Evolutionary conservation across 164 flowering plant species (phyloP).

Genomic region (Magnolia kwangsiensis): DNA sequence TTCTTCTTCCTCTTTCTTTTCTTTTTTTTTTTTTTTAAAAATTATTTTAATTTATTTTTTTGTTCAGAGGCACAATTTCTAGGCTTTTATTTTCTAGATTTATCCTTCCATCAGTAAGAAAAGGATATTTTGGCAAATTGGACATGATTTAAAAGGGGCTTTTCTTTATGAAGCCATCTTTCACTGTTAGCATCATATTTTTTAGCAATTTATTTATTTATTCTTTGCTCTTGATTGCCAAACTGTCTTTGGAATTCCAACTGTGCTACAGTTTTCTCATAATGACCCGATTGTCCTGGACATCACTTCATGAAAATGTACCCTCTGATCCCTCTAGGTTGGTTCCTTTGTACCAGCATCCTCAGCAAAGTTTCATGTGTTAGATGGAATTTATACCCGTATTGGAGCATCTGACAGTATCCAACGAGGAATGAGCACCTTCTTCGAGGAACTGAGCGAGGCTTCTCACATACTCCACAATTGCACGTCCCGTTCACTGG

Average conservation of each 20-base stretch:
- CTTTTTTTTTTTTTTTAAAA: no score
- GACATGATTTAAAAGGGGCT: background rate
- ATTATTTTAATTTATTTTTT: no score
- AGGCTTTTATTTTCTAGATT: no score
- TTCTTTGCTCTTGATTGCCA: background rate
- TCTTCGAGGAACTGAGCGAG: constrained; percentile 87
- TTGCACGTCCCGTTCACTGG: constrained; percentile 65
- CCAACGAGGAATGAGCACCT: constrained; percentile 91
- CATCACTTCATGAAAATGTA: constrained; percentile 21
- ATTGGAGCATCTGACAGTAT: constrained; percentile 95
- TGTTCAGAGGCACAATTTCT: no score
- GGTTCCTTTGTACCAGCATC: constrained; percentile 97
- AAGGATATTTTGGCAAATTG: background rate
- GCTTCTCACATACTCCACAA: constrained; percentile 68
- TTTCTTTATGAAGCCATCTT: background rate
- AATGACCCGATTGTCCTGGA: background rate
- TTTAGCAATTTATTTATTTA: background rate
- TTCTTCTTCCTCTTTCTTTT: no score
- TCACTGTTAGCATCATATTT: background rate
- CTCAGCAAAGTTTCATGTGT: constrained; percentile 74
- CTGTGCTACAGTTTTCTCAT: background rate
- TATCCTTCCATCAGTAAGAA: no score
- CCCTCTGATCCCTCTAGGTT: constrained; percentile 56
- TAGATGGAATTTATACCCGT: constrained; percentile 79
- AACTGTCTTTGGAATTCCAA: background rate